Percentiles rank a stretch among this genome's conserved stretches.
Evolutionary conservation across 768 basidiomycete species (phyloP).

Genomic region (Phaeotremella skinneri): DNA sequence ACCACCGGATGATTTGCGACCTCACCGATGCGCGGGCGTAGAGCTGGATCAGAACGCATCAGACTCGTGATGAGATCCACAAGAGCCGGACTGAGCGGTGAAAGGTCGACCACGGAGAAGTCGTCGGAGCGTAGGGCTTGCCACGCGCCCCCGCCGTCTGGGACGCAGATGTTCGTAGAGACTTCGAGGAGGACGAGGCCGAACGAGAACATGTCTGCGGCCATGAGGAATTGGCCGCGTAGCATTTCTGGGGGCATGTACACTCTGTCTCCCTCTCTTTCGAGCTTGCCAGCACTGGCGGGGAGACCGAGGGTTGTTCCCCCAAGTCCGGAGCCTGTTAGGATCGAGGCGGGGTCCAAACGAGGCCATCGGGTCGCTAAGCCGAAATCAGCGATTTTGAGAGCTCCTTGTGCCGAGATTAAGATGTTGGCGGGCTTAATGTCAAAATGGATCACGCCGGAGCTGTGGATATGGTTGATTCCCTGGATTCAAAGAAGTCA

Average conservation of each 20-base stretch:
- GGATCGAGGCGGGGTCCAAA: slow-evolving; percentile 52
- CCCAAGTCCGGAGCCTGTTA: slow-evolving; percentile 47
- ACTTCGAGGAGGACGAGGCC: slow-evolving; percentile 96
- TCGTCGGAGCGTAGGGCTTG: slow-evolving; percentile 87
- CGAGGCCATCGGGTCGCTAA: slow-evolving; percentile 93
- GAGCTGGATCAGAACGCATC: slow-evolving; percentile 40
- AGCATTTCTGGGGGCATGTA: slow-evolving; percentile 96
- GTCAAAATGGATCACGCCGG: slow-evolving; percentile 90
- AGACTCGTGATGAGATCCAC: slow-evolving; percentile 46
- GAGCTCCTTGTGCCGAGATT: slow-evolving; percentile 77
- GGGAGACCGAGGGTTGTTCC: slow-evolving; percentile 8
- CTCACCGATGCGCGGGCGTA: slow-evolving; percentile 33
- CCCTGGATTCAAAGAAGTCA: slow-evolving; percentile 59
- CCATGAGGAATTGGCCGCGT: slow-evolving; percentile 84
- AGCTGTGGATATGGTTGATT: slow-evolving; percentile 82
- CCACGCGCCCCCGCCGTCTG: slow-evolving; percentile 92
- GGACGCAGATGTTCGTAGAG: slow-evolving; percentile 91
- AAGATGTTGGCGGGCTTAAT: slow-evolving; percentile 97
- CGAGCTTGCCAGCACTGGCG: slow-evolving; percentile 54
- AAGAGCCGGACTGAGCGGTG: slow-evolving; percentile 47
- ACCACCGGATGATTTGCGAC: slow-evolving; percentile 46
- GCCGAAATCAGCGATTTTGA: slow-evolving; percentile 98
- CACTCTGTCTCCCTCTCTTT: slow-evolving; percentile 94
- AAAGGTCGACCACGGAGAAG: slow-evolving; percentile 61
- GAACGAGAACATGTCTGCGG: slow-evolving; percentile 96